phyloP scores from a whole-genome alignment of 331 rosid species.

The Rosa hybrid region DNA sequence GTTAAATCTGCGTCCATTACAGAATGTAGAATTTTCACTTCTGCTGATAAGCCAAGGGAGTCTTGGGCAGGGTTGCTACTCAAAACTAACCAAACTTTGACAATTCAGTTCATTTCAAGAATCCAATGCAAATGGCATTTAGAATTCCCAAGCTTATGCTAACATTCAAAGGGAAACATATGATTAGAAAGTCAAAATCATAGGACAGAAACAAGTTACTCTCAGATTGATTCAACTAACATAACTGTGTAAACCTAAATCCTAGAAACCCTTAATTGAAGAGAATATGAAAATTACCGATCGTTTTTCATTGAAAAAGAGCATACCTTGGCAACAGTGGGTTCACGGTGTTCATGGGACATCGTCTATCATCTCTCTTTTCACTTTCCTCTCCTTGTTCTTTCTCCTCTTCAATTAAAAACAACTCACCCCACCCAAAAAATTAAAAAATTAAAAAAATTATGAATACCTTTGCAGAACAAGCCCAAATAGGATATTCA shows the following conservation, averaged over 20 bases:
- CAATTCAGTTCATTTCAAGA: background rate
- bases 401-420: background rate
- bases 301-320: background rate
- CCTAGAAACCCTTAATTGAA: background rate
- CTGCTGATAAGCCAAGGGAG: background rate
- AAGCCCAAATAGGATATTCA: background rate
- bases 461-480: background rate
- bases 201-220: background rate
- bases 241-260: background rate
- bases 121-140: background rate
- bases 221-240: background rate
- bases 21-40: background rate
- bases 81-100: background rate
- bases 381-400: background rate
- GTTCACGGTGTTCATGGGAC: background rate
- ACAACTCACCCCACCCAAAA: background rate
- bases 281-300: background rate
- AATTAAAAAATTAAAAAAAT: no score
- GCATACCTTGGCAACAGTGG: constrained; percentile 2
- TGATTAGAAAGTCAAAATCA: background rate
- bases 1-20: background rate
- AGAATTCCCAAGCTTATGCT: background rate
- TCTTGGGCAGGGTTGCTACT: background rate
- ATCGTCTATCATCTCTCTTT: no score
- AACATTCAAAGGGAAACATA: background rate